Percentiles rank a stretch among this genome's conserved stretches.
These are phyloP conservation scores for Xerocomellus intermedius DNA, from an alignment of 768 basidiomycete species.

Conservation along the genomic window DNA sequence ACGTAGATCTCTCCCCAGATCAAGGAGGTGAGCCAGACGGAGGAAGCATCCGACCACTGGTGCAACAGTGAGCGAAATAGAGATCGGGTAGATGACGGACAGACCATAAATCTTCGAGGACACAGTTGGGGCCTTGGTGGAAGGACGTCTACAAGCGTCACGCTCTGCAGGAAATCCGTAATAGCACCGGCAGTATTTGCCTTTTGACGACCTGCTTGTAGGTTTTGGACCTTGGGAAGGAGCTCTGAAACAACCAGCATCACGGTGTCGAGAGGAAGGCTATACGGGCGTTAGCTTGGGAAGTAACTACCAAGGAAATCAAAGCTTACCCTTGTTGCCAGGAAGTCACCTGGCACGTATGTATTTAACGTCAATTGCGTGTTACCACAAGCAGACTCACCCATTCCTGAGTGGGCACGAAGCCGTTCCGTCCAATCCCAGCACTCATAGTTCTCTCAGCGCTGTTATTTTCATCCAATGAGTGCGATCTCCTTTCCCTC, in stretches of 20 bases:
- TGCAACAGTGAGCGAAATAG: background rate
- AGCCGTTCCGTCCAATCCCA: constrained; percentile 85
- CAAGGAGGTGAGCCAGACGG: constrained; percentile 89
- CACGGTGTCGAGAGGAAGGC: constrained; percentile 85
- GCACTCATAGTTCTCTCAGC: constrained; percentile 64
- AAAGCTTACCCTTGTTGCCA: constrained; percentile 89
- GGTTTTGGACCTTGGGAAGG: constrained; percentile 77
- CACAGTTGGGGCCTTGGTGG: constrained; percentile 64
- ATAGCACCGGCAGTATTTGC: constrained; percentile 66
- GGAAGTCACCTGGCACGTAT: constrained; percentile 62
- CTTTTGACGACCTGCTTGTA: constrained; percentile 66
- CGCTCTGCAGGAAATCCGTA: constrained; percentile 70
- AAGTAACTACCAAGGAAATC: background rate
- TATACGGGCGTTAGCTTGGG: constrained; percentile 31
- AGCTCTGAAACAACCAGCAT: constrained; percentile 88
- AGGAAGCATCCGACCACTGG: constrained; percentile 90
- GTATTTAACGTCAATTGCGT: constrained; percentile 1
- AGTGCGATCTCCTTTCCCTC: constrained; percentile 64
- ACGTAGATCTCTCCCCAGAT: constrained; percentile 97
- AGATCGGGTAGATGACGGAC: constrained; percentile 23
- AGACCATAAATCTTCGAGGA: constrained; percentile 74
- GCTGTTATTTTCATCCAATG: constrained; percentile 49
- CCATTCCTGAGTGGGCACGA: constrained; percentile 97
- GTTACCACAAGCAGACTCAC: constrained; percentile 39
- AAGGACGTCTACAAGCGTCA: constrained; percentile 68